A percentile compares a stretch with the other conserved stretches of the same genome.
Conservation (phyloP, 2,329 filamentous ascomycete genomes). For the Phoma sp. region DNA sequence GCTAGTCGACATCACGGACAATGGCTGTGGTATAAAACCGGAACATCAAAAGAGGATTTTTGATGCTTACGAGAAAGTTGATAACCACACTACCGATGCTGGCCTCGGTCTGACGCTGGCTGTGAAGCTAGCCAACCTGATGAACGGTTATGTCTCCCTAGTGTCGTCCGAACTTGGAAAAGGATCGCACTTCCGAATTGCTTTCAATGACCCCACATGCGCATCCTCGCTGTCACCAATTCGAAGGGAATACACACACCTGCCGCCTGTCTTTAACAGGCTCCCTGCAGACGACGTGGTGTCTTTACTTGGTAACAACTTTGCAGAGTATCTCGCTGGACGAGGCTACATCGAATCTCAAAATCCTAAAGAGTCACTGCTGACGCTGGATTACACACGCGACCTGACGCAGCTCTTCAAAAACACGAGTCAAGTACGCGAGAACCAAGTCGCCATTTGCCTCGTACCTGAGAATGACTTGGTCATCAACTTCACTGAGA, state of each 20-base stretch:
- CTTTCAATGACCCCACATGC: slow-evolving; percentile 36
- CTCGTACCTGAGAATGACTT: slow-evolving; percentile 34
- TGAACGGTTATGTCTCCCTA: slow-evolving; percentile 50
- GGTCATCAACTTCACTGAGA: slow-evolving; percentile 24
- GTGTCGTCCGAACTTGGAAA: slow-evolving; percentile 44
- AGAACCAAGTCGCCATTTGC: slow-evolving; percentile 35
- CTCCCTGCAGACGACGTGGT: slow-evolving; percentile 16
- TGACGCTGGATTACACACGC: slow-evolving; percentile 35
- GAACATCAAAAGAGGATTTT: slow-evolving; percentile 51
- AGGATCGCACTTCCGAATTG: slow-evolving; percentile 53
- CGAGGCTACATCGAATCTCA: slow-evolving; percentile 22
- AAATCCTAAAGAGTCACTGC: slow-evolving; percentile 19
- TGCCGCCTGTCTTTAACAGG: slow-evolving; percentile 21
- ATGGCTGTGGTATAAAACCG: slow-evolving; percentile 49
- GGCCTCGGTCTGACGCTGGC: slow-evolving; percentile 55
- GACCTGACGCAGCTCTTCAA: slow-evolving; percentile 28
- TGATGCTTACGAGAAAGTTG: slow-evolving; percentile 53
- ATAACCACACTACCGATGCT: slow-evolving; percentile 47
- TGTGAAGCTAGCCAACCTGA: slow-evolving; percentile 49
- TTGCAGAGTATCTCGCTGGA: slow-evolving; percentile 21
- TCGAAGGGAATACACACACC: neutral
- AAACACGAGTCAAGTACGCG: slow-evolving; percentile 12
- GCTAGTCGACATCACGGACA: slow-evolving; percentile 53
- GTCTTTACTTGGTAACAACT: slow-evolving; percentile 20
- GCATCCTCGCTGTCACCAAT: slow-evolving; percentile 24